Base-by-base conservation (phyloP, 495 filamentous ascomycete genomes). In the Viridothelium virens region DNA sequence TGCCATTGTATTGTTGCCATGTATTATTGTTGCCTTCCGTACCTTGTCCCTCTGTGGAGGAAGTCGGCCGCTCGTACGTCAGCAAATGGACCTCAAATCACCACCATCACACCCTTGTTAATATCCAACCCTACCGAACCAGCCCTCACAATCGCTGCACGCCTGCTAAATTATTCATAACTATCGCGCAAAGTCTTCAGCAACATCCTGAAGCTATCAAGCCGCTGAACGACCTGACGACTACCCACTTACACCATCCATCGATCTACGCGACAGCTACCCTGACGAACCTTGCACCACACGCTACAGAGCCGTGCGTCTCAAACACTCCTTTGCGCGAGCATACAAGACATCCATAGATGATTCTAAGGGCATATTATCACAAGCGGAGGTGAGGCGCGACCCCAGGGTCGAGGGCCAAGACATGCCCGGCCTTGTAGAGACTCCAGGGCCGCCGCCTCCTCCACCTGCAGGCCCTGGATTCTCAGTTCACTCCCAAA, bases 401-500 rank as follows among this genome's bases (percentile, higher is more conserved):
- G 53, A 59, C 53, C 53, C 25, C 31, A 18, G 53, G 53, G 53
- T 59, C 53, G 53, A 33, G 53, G 53, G 53, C 53, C 14, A 14
- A 9, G 36, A 36, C 25, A 59, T 59, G 53, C 53, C 53, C 53
- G 53, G 53, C 53, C 53, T 59, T 31, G 36, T 59, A 11, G 53
- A 59, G 53, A 59, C 53, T 33, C 53, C 53, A 59, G 53, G 53
- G 53, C 53, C 53, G 53, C 53, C 53, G 4, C 53, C 53, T 33
- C 53, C 53, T 33, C 53, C 31, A n/a, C 53, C 53, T 31, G 31
- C 31, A 11, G 53, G 53, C 18, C 53, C 53, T 59, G 53, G 53
- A 10, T 59, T 59, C 53, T 59, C 53, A 33, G 63, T 73, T 25
- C 61, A 68, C 61, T 68, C 65, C 56, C 94, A 97, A 76, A 88